These are phyloP conservation scores for Mycena leptocephala DNA, from an alignment of 768 basidiomycete species.

Conservation along the genomic window DNA sequence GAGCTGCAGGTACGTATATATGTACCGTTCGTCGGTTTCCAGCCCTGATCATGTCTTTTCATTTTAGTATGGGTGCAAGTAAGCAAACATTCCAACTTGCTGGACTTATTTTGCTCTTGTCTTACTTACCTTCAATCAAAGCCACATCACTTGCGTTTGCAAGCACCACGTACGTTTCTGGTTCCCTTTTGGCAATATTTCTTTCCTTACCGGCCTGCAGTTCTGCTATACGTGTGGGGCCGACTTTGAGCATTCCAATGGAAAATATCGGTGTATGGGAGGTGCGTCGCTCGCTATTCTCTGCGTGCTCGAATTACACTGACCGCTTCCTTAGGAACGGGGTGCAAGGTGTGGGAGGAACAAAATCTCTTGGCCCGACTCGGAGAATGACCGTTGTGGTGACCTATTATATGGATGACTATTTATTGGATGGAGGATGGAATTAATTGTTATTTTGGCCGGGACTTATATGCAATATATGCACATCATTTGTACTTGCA, in stretches of 20 bases:
- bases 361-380: slow-evolving; percentile 35
- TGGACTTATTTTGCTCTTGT: too few species aligned
- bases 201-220: not conserved
- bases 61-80: slow-evolving; percentile 40
- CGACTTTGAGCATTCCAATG: slow-evolving; percentile 39
- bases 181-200: not conserved
- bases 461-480: too few species aligned
- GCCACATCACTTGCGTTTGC: slow-evolving; percentile 40
- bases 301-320: not conserved
- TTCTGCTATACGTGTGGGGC: slow-evolving; percentile 42
- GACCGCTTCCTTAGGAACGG: slow-evolving; percentile 21
- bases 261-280: slow-evolving; percentile 38
- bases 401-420: too few species aligned
- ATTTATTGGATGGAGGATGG: too few species aligned
- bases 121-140: not conserved
- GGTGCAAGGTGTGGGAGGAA: slow-evolving; percentile 42
- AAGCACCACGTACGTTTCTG: slow-evolving; percentile 38
- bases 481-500: too few species aligned
- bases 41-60: not conserved
- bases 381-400: too few species aligned
- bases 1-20: slow-evolving; percentile 48
- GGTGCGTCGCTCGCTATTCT: slow-evolving; percentile 20
- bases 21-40: not conserved
- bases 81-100: not conserved
- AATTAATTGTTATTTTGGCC: too few species aligned